Evolutionary conservation across 371 early-diverging fungal genomes (phyloP), one percentile per base, ranked within the genome.

Genomic region (Apophysomyces sp.): DNA sequence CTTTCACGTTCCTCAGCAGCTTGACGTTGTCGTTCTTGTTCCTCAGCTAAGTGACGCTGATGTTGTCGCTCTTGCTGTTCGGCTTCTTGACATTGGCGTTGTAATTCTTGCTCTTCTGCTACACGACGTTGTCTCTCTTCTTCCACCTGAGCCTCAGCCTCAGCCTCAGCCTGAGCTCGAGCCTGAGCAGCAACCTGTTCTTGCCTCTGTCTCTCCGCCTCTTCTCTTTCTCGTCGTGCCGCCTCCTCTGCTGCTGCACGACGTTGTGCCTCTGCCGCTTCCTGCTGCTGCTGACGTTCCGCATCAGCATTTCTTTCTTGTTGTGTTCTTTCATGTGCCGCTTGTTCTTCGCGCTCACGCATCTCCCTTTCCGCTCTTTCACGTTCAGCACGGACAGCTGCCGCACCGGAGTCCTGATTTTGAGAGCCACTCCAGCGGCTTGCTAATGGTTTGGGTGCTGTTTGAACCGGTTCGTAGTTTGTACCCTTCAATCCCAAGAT

Each of bases 311-410:
- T 49, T 18, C 62, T 24, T 49, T 56, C 34, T 34, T 51, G 55
- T 53, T 66, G 66, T 12, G 11, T 2, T 57, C 61, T 44, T 9
- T 65, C 58, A 26, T 66, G 55, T 18, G 63, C 59, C 15, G 58
- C 55, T 57, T 72, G 62, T 52, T 74, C 74, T 58, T 86, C 86
- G 24, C 82, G 78, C 30, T 86, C 86, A 31, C 81, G 81, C 6
- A 75, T 76, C 67, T 86, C 85, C 36, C 76, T 67, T 66, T 76
- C 81, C 18, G 69, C 73, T 28, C 68, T 63, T 57, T 81, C 82
- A 51, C 81, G 83, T 52, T 80, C 81, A 18, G 77, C 79, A 52
- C 81, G 77, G 1, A 78, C 77, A 18, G 74, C 66, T 53, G 68
- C 73, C 4, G 78, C 72, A 13, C 68, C 68, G n/a, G 56, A 27